Conservation (phyloP, 2,329 filamentous ascomycete genomes). For the Fusarium mundagurra region DNA sequence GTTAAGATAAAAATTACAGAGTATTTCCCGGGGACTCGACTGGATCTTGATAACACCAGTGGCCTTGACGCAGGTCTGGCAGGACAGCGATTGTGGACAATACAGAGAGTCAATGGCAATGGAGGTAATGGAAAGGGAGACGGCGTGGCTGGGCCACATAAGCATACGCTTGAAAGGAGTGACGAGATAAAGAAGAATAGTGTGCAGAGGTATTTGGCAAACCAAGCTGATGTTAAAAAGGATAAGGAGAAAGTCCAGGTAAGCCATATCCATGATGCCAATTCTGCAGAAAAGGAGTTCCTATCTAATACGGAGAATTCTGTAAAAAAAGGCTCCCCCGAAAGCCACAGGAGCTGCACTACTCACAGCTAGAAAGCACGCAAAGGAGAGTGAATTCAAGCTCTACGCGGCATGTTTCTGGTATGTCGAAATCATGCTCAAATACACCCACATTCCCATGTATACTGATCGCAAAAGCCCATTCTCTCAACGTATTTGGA, state of each 20-base stretch:
- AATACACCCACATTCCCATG: no score
- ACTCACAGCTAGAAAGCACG: slow-evolving; percentile 74
- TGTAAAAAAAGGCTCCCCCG: slow-evolving; percentile 73
- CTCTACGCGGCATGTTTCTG: slow-evolving; percentile 87
- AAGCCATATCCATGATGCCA: slow-evolving; percentile 4
- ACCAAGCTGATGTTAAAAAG: slow-evolving; percentile 73
- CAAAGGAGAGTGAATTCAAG: slow-evolving; percentile 76
- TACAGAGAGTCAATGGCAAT: slow-evolving; percentile 81
- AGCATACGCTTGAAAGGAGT: slow-evolving; percentile 76
- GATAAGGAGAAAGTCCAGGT: slow-evolving; percentile 55
- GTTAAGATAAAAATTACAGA: slow-evolving; percentile 90
- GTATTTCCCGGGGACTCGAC: slow-evolving; percentile 69
- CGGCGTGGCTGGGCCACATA: slow-evolving; percentile 76
- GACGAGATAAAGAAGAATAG: slow-evolving; percentile 86
- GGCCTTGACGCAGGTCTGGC: slow-evolving; percentile 41
- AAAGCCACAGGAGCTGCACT: slow-evolving; percentile 77
- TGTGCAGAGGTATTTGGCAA: slow-evolving; percentile 72
- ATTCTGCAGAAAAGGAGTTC: background rate
- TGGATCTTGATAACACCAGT: slow-evolving; percentile 39
- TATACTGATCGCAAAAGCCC: slow-evolving; percentile 60
- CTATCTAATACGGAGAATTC: background rate
- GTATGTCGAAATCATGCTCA: slow-evolving; percentile 58
- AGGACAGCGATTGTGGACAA: slow-evolving; percentile 73
- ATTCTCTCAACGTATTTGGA: slow-evolving; percentile 90
- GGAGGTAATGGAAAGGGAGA: slow-evolving; percentile 77